Conservation (phyloP, 2,329 filamentous ascomycete genomes). For the Pyricularia sp. region DNA sequence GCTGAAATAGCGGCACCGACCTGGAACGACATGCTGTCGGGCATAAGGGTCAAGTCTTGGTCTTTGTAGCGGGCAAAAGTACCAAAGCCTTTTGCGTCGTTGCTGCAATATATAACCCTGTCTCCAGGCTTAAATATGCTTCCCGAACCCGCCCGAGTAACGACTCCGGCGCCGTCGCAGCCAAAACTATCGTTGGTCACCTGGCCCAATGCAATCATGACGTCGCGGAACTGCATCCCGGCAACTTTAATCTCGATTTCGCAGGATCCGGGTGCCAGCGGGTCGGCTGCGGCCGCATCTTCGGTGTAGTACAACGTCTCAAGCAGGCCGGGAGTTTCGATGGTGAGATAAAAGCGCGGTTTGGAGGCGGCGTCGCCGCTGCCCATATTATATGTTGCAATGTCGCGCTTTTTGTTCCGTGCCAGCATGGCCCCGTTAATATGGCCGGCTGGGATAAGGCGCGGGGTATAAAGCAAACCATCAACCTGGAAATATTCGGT, state of each 20-base stretch:
- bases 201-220: slow-evolving; percentile 25
- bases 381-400: not conserved
- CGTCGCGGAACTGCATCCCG: slow-evolving; percentile 21
- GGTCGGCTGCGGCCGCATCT: not conserved
- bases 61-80: slow-evolving; percentile 9
- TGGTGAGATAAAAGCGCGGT: not conserved
- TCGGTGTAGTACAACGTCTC: slow-evolving; percentile 3
- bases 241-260: slow-evolving; percentile 25
- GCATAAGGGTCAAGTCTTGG: slow-evolving; percentile 17
- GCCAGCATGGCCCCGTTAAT: not conserved
- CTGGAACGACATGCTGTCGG: slow-evolving; percentile 12
- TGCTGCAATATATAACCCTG: slow-evolving; percentile 11
- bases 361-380: too few species aligned
- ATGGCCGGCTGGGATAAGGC: not conserved
- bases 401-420: not conserved
- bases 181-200: slow-evolving; percentile 20
- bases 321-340: not conserved
- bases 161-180: slow-evolving; percentile 18
- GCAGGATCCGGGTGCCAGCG: not conserved
- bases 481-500: slow-evolving; percentile 15
- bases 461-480: slow-evolving; percentile 12
- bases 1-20: slow-evolving; percentile 16
- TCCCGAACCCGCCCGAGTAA: slow-evolving; percentile 22
- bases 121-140: slow-evolving; percentile 14
- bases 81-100: not conserved